These are phyloP conservation scores for Candida sp. DNA, from an alignment of 1,139 yeast genomes.

Conservation along the genomic window DNA sequence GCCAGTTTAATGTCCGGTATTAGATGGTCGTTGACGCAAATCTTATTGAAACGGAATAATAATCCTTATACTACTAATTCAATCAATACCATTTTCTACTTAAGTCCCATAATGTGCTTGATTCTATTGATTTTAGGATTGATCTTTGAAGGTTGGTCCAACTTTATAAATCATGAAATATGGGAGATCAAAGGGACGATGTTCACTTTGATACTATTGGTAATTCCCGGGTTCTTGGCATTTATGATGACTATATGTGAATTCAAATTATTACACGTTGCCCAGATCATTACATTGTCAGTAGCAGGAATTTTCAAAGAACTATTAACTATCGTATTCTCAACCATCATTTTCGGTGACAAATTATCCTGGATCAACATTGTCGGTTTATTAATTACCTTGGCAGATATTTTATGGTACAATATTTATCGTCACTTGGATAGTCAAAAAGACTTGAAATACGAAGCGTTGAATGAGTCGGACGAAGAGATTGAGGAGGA, in stretches of 20 bases:
- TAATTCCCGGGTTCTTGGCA: constrained; percentile 84
- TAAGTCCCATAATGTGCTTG: constrained; percentile 81
- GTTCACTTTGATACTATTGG: constrained; percentile 53
- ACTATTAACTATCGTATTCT: constrained; percentile 70
- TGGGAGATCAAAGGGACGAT: constrained; percentile 61
- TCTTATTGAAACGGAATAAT: constrained; percentile 51
- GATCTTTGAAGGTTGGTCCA: constrained; percentile 59
- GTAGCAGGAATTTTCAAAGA: constrained; percentile 95
- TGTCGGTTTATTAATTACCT: constrained; percentile 74
- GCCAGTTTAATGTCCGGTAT: constrained; percentile 86
- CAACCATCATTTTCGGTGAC: constrained; percentile 76
- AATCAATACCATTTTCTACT: constrained; percentile 73
- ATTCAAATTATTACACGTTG: constrained; percentile 74
- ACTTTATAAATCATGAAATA: constrained; percentile 50
- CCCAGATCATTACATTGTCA: constrained; percentile 82
- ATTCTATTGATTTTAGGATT: constrained; percentile 60
- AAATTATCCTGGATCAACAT: constrained; percentile 61
- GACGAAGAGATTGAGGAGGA: not conserved
- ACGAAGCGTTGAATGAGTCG: not conserved
- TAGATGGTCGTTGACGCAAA: constrained; percentile 93
- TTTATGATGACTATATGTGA: constrained; percentile 91
- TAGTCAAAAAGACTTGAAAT: constrained; percentile 7
- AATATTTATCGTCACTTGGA: constrained; percentile 56
- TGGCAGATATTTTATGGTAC: constrained; percentile 78
- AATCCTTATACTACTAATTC: constrained; percentile 68